Evolutionary conservation across 2,329 filamentous ascomycete species (phyloP).

Genomic region (Colletotrichum musae): DNA sequence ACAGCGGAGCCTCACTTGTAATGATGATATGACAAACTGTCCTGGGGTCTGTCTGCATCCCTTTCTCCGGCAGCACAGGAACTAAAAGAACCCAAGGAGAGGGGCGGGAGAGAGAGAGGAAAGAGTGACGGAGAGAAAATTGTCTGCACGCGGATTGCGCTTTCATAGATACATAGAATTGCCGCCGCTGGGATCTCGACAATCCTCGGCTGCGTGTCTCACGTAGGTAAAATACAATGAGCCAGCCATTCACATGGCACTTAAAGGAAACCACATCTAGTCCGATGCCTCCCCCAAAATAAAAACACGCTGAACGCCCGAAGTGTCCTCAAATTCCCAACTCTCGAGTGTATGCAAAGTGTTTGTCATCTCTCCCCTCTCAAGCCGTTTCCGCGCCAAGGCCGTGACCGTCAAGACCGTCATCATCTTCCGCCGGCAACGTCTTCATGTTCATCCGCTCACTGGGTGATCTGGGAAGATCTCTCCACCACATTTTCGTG

Average conservation of each 20-base stretch:
- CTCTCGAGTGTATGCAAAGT: conserved; percentile 37
- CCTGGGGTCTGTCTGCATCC: neutral
- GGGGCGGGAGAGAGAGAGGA: neutral
- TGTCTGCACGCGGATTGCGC: neutral
- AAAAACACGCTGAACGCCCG: conserved; percentile 37
- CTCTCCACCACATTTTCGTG: conserved; percentile 55
- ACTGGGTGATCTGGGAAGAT: conserved; percentile 52
- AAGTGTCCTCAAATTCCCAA: conserved; percentile 32
- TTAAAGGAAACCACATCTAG: conserved; percentile 28
- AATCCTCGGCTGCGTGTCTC: conserved; percentile 17
- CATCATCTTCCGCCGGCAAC: neutral
- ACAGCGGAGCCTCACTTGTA: conserved; percentile 29
- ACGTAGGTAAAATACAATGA: conserved; percentile 33
- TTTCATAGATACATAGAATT: conserved; percentile 23
- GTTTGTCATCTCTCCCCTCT: neutral
- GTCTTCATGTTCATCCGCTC: conserved; percentile 29
- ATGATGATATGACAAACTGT: neutral
- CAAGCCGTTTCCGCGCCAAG: neutral
- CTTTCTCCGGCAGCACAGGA: neutral
- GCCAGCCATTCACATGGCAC: conserved; percentile 29
- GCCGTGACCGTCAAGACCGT: no score
- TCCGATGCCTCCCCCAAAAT: conserved; percentile 13
- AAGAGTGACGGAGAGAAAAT: no score
- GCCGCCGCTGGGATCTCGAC: neutral
- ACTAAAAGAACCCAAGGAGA: neutral